A percentile compares a stretch with the other conserved stretches of the same genome.
phyloP scores from a whole-genome alignment of 106 monocot genomes.

The Hemerocallis citrina region DNA sequence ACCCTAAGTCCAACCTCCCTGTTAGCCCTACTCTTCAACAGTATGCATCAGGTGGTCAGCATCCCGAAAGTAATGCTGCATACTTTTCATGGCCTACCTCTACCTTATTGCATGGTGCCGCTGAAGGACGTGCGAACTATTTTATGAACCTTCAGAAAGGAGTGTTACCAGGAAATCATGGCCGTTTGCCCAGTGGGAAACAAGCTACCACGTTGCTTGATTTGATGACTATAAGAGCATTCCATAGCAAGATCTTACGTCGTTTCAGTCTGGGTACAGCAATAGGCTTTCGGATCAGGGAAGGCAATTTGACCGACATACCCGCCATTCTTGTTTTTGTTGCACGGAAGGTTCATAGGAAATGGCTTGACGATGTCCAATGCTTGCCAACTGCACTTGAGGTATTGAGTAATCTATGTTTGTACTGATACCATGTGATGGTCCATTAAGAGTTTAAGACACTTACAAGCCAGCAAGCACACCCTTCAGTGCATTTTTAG shows the following conservation, averaged over 20 bases:
- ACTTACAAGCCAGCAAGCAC: no score
- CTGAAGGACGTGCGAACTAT: conserved; percentile 95
- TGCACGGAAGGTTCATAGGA: conserved; percentile 86
- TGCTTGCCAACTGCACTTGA: conserved; percentile 87
- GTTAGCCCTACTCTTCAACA: conserved; percentile 54
- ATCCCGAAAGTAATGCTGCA: conserved; percentile 83
- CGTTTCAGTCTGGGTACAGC: conserved; percentile 90
- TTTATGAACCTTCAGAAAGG: conserved; percentile 98
- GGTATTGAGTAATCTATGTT: conserved; percentile 25
- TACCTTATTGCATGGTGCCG: conserved; percentile 63
- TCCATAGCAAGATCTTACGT: conserved; percentile 93
- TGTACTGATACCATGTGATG: no score
- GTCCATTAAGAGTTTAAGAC: no score
- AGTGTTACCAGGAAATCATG: conserved; percentile 64
- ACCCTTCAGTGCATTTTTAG: no score
- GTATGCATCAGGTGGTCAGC: conserved; percentile 74
- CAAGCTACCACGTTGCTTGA: conserved; percentile 93
- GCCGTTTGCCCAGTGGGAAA: conserved; percentile 65
- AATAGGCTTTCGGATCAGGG: conserved; percentile 80
- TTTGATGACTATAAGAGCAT: conserved; percentile 96
- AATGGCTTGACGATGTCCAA: conserved; percentile 76
- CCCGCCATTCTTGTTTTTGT: conserved; percentile 98
- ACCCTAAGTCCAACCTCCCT: conserved; percentile 20
- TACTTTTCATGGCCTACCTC: conserved; percentile 99
- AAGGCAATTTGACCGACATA: conserved; percentile 66